A percentile compares a stretch with the other conserved stretches of the same genome.
These are phyloP conservation scores for Discostella stelligeroides DNA, from an alignment of 108 stramenopile genomes.

Conservation along the genomic window DNA sequence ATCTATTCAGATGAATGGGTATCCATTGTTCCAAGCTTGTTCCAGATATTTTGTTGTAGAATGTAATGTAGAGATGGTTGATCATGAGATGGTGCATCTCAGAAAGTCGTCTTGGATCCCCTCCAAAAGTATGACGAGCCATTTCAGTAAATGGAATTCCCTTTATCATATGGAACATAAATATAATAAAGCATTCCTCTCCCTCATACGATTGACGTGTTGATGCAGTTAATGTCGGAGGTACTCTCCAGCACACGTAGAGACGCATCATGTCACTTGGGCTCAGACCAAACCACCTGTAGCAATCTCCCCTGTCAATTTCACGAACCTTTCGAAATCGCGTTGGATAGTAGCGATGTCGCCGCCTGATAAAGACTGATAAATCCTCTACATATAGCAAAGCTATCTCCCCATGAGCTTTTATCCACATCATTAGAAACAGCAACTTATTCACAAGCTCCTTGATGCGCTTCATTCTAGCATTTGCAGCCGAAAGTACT, in stretches of 20 bases:
- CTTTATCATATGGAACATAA: slow-evolving; percentile 7
- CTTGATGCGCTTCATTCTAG: background rate
- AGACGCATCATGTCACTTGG: background rate
- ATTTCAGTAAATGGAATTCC: slow-evolving; percentile 23
- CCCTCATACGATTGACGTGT: background rate
- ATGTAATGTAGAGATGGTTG: no score
- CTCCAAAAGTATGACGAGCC: slow-evolving; percentile 13
- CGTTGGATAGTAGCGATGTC: no score
- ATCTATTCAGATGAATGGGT: slow-evolving; percentile 2
- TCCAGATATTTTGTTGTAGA: slow-evolving; percentile 39
- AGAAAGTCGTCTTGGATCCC: slow-evolving; percentile 7
- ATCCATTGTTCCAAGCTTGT: slow-evolving; percentile 18
- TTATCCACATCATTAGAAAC: slow-evolving; percentile 8
- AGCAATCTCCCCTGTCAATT: background rate
- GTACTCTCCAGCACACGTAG: background rate
- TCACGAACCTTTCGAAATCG: background rate
- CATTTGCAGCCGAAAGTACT: background rate
- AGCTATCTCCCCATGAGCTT: slow-evolving; percentile 12
- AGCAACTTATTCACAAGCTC: background rate
- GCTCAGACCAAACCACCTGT: background rate
- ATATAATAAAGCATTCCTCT: slow-evolving; percentile 21
- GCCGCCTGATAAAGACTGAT: slow-evolving; percentile 5
- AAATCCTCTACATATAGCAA: slow-evolving; percentile 22
- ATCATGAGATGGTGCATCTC: slow-evolving; percentile 19
- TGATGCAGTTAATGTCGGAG: background rate